Conservation (phyloP, 2,329 filamentous ascomycete species). For the Aureobasidium sp. region DNA sequence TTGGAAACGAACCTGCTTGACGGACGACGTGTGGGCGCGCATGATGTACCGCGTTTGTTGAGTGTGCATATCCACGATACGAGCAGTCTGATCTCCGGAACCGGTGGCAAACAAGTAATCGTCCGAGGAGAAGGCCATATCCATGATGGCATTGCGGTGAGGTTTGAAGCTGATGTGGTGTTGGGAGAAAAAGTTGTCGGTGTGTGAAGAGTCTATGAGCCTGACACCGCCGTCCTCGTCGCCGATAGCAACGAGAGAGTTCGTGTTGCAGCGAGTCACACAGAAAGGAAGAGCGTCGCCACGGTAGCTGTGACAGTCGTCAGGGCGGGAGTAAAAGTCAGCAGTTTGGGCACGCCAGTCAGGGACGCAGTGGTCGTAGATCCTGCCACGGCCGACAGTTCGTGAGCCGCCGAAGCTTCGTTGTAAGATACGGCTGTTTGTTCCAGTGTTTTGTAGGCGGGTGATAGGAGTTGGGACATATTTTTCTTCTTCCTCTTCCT, state of each 20-base stretch:
- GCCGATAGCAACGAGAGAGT: constrained; percentile 59
- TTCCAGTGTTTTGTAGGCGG: constrained; percentile 26
- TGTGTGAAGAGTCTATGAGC: constrained; percentile 51
- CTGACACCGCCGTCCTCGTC: constrained; percentile 61
- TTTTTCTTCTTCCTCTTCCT: constrained; percentile 25
- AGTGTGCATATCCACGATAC: constrained; percentile 57
- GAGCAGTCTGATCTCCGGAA: constrained; percentile 64
- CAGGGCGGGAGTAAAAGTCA: constrained; percentile 49
- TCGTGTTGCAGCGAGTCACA: constrained; percentile 57
- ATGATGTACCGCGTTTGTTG: constrained; percentile 49
- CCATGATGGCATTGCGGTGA: constrained; percentile 64
- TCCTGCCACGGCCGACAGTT: constrained; percentile 30
- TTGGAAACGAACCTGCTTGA: constrained; percentile 88
- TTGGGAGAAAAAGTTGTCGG: constrained; percentile 44
- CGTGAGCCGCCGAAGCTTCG: constrained; percentile 38
- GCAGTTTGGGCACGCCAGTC: constrained; percentile 51
- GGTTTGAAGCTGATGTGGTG: constrained; percentile 51
- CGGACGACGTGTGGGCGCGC: constrained; percentile 56
- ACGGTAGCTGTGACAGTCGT: constrained; percentile 43
- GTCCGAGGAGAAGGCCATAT: constrained; percentile 59
- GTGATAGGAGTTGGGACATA: constrained; percentile 35
- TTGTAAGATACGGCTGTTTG: constrained; percentile 31
- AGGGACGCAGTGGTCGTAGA: constrained; percentile 35
- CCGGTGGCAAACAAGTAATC: constrained; percentile 59
- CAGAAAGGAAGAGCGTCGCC: constrained; percentile 55